These are phyloP conservation scores for Plasmodium inui DNA, from an alignment of 169 alveolate genomes.

Conservation along the genomic window DNA sequence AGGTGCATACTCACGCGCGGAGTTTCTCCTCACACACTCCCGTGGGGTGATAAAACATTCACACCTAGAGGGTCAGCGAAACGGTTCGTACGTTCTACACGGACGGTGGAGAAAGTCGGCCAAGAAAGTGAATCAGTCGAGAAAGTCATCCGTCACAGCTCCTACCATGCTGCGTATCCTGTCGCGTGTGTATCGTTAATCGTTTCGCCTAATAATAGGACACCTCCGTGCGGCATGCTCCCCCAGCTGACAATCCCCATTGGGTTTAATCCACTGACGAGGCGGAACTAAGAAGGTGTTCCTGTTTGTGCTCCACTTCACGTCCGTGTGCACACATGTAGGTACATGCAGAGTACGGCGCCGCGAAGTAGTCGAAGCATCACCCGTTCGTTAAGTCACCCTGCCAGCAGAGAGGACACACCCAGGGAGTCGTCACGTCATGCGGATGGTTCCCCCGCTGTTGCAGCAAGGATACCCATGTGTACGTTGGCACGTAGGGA, in stretches of 20 bases:
- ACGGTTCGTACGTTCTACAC: not conserved
- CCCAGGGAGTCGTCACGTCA: not conserved
- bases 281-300: not conserved
- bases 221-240: not conserved
- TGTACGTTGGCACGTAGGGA: not conserved
- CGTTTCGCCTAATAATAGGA: not conserved
- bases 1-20: too few relatives aligned
- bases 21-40: too few relatives aligned
- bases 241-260: not conserved
- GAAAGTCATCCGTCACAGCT: not conserved
- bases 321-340: not conserved
- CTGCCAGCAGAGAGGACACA: not conserved
- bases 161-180: not conserved
- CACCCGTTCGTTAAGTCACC: not conserved
- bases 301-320: not conserved
- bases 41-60: not conserved
- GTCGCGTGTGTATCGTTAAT: not conserved
- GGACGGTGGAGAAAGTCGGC: not conserved
- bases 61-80: not conserved
- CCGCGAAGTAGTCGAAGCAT: not conserved
- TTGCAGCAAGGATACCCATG: not conserved
- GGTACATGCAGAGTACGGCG: not conserved
- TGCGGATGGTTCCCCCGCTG: not conserved
- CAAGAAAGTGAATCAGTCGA: too few relatives aligned
- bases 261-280: not conserved